A percentile compares a stretch with the other conserved stretches of the same genome.
These are phyloP conservation scores for Rhodotorula sp. DNA, from an alignment of 1,284 basidiomycete genomes.

Conservation along the genomic window DNA sequence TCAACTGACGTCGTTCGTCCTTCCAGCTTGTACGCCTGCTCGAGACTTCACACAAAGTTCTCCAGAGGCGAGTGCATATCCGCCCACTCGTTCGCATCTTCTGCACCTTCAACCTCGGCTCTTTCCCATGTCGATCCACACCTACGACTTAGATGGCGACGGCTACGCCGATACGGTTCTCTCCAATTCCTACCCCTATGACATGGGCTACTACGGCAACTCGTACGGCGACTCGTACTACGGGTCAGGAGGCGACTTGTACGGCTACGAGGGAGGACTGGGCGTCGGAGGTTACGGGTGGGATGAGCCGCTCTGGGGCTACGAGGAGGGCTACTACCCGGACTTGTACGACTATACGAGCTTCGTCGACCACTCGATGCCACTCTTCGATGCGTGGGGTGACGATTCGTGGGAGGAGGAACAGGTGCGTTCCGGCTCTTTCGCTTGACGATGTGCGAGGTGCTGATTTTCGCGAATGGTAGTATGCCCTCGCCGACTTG, in stretches of 20 bases:
- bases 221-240: not conserved
- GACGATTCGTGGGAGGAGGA: slow-evolving; percentile 12
- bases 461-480: not conserved
- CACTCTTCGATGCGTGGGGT: slow-evolving; percentile 9
- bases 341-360: slow-evolving; percentile 10
- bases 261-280: not conserved
- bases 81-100: not conserved
- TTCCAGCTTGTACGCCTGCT: too few relatives aligned
- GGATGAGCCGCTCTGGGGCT: not conserved
- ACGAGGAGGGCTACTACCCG: not conserved
- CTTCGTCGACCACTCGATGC: slow-evolving; percentile 1
- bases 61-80: not conserved
- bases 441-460: not conserved
- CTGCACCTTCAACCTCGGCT: not conserved
- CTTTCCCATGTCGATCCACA: not conserved
- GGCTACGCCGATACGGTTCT: not conserved
- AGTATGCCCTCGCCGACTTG: slow-evolving; percentile 28
- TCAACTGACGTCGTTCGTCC: too few relatives aligned
- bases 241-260: not conserved
- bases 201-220: not conserved
- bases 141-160: slow-evolving; percentile 2
- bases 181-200: slow-evolving; percentile 7
- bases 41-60: not conserved
- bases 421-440: not conserved
- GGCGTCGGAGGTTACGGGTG: not conserved